A percentile compares a stretch with the other conserved stretches of the same genome.
phyloP scores from a whole-genome alignment of 1,139 yeast species.

The Hansenula anomala region DNA sequence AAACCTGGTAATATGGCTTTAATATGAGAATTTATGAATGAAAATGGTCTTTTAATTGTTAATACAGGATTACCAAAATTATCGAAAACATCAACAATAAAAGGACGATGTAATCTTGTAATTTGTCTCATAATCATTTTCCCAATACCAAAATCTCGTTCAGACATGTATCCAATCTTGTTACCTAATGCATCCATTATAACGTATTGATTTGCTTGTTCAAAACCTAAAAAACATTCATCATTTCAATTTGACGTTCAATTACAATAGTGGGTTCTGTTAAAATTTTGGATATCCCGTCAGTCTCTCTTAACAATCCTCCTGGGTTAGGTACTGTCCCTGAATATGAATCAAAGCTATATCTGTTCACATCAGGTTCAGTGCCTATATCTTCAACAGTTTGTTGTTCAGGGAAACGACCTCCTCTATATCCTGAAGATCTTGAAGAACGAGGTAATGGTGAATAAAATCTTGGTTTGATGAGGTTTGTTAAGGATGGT shows the following conservation, averaged over 20 bases:
- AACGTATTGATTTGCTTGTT: conserved; percentile 79
- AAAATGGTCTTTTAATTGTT: conserved; percentile 73
- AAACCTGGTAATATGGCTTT: conserved; percentile 59
- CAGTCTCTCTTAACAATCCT: conserved; percentile 47
- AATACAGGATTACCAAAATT: conserved; percentile 59
- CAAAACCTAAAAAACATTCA: conserved; percentile 88
- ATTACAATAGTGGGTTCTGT: conserved; percentile 80
- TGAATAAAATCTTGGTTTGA: not conserved
- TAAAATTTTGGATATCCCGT: conserved; percentile 52
- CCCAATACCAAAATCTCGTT: conserved; percentile 66
- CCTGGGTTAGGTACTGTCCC: conserved; percentile 28
- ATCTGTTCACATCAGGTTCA: not conserved
- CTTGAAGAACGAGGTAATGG: conserved; percentile 1
- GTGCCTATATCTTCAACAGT: not conserved
- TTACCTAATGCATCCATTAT: conserved; percentile 72
- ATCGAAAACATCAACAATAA: conserved; percentile 73
- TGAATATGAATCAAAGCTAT: not conserved
- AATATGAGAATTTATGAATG: conserved; percentile 81
- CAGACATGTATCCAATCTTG: conserved; percentile 76
- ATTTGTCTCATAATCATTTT: conserved; percentile 75
- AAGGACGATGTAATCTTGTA: conserved; percentile 77
- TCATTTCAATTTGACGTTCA: conserved; percentile 81
- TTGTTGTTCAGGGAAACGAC: not conserved
- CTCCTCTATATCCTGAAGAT: too few species aligned
- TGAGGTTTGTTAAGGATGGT: not conserved